Conservation (phyloP, 352 stramenopile genomes). For the Phytophthora ohioensis region DNA sequence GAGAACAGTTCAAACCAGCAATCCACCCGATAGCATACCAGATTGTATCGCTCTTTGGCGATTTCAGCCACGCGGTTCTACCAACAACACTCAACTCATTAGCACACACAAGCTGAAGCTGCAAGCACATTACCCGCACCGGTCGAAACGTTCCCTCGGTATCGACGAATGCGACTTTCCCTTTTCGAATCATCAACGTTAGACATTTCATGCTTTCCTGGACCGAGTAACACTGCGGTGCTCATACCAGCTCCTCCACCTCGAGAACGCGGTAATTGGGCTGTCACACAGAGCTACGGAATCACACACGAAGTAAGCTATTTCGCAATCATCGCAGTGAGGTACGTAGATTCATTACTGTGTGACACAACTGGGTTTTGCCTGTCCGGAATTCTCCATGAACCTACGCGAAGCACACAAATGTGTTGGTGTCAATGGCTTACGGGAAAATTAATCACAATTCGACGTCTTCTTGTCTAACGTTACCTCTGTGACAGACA, state of each 20-base stretch:
- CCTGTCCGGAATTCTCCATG: conserved; percentile 95
- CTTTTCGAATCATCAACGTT: conserved; percentile 35
- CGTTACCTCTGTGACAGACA: conserved; percentile 91
- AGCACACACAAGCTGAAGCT: neutral
- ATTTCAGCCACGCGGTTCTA: conserved; percentile 87
- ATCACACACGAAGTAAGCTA: conserved; percentile 1
- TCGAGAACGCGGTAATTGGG: conserved; percentile 87
- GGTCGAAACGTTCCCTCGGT: conserved; percentile 95
- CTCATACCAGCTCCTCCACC: conserved; percentile 80
- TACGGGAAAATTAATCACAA: too few relatives aligned
- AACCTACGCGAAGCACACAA: conserved; percentile 52
- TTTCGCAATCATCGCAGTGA: neutral
- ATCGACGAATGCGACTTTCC: conserved; percentile 90
- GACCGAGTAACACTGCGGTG: neutral
- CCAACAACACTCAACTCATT: conserved; percentile 8
- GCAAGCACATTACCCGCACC: conserved; percentile 31
- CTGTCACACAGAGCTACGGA: conserved; percentile 71
- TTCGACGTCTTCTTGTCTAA: neutral
- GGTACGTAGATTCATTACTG: conserved; percentile 43
- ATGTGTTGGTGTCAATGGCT: too few relatives aligned
- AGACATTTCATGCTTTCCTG: neutral
- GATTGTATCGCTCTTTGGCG: conserved; percentile 80
- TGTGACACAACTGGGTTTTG: conserved; percentile 96
- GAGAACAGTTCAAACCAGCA: neutral
- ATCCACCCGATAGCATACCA: conserved; percentile 42